These are phyloP conservation scores for Fraxinus latifolia DNA, from an alignment of 305 asterid genomes.

Conservation along the genomic window DNA sequence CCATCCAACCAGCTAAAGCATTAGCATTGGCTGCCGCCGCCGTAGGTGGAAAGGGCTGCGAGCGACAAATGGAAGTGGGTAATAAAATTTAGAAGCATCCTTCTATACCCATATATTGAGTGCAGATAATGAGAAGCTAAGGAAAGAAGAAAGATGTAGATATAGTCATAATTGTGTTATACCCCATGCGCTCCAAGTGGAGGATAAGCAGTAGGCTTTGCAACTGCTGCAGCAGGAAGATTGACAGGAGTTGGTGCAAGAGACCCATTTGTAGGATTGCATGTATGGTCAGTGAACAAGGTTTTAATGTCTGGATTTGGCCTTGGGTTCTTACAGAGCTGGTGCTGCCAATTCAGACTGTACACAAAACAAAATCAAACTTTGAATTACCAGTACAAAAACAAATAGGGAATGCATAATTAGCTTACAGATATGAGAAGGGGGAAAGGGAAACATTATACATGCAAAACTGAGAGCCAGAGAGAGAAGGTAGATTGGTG, in stretches of 20 bases:
- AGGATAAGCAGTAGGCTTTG: constrained; percentile 64
- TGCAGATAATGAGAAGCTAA: constrained; percentile 3
- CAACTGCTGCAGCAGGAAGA: constrained; percentile 68
- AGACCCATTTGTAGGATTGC: constrained; percentile 82
- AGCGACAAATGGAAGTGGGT: constrained; percentile 26
- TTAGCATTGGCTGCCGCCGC: constrained; percentile 64
- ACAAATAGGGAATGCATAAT: not conserved
- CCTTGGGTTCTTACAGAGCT: constrained; percentile 90
- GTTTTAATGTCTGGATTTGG: constrained; percentile 90
- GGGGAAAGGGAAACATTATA: not conserved
- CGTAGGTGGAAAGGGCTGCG: constrained; percentile 76
- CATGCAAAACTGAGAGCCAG: not conserved
- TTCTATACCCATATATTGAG: not conserved
- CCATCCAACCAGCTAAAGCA: constrained; percentile 95
- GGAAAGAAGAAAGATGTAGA: constrained; percentile 3
- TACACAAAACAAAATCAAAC: constrained; percentile 23
- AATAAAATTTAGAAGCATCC: not conserved
- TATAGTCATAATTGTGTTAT: constrained; percentile 7
- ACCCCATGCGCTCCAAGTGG: constrained; percentile 93
- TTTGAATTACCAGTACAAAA: constrained; percentile 12
- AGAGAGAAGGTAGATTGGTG: not conserved
- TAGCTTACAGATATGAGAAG: not conserved
- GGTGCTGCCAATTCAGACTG: constrained; percentile 98
- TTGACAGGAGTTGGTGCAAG: constrained; percentile 76
- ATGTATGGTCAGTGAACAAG: constrained; percentile 75